Evolutionary conservation across 2,329 filamentous ascomycete species (phyloP).

Genomic region (Zarea fungicola): DNA sequence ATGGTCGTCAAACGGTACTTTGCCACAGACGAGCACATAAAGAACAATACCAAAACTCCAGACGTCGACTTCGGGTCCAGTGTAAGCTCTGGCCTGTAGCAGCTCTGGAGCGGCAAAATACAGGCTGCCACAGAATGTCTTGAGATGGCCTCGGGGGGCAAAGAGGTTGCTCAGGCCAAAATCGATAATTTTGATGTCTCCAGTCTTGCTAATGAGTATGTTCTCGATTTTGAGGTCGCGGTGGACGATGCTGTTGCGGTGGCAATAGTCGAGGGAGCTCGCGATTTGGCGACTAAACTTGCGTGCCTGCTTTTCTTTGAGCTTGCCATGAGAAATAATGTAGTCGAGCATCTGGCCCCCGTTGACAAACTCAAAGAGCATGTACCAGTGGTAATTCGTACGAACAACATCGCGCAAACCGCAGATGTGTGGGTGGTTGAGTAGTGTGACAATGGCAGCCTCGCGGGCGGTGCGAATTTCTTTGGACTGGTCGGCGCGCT

Average conservation of each 20-base stretch:
- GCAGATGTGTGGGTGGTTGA: constrained; percentile 94
- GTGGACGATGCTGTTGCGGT: constrained; percentile 96
- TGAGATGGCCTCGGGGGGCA: constrained; percentile 75
- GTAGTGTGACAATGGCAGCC: constrained; percentile 89
- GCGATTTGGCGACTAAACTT: constrained; percentile 98
- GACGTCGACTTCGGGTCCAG: constrained; percentile 91
- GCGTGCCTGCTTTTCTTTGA: constrained; percentile 97
- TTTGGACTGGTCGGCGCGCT: constrained; percentile 91
- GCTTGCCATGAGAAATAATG: constrained; percentile 94
- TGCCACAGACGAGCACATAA: constrained; percentile 94
- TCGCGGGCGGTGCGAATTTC: constrained; percentile 93
- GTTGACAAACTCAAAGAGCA: constrained; percentile 99
- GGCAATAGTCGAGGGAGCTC: constrained; percentile 93
- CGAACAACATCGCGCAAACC: constrained; percentile 91
- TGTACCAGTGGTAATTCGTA: constrained; percentile 99
- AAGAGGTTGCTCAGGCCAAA: constrained; percentile 97
- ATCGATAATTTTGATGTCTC: constrained; percentile 99
- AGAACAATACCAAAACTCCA: constrained; percentile 99
- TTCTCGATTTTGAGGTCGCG: constrained; percentile 98
- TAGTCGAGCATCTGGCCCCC: constrained; percentile 99
- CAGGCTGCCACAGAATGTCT: constrained; percentile 95
- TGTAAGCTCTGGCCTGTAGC: constrained; percentile 89
- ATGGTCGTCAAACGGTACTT: constrained; percentile 97
- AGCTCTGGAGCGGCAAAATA: constrained; percentile 97
- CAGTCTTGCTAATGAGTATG: constrained; percentile 97